Evolutionary conservation across 1,284 basidiomycete species (phyloP).

Genomic region (Rhodotorula sp.): DNA sequence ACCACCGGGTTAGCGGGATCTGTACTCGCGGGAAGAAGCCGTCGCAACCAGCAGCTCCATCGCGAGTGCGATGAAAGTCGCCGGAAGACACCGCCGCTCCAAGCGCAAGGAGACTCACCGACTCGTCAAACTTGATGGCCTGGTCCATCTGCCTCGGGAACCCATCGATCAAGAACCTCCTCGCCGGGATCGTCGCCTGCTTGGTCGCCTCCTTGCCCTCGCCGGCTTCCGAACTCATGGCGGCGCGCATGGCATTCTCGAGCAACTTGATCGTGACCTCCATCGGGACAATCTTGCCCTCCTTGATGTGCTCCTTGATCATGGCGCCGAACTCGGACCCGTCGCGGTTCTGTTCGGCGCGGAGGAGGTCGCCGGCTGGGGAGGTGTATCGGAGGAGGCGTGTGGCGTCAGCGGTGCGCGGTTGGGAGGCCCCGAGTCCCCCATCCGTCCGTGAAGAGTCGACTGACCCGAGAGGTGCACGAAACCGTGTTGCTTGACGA

Average conservation of each 20-base stretch:
- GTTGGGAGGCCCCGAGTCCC: no score
- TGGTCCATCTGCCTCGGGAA: slow-evolving; percentile 99
- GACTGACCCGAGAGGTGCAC: slow-evolving; percentile 84
- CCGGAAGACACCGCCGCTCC: background rate
- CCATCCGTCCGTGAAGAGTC: background rate
- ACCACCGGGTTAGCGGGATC: no score
- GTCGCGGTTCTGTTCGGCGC: slow-evolving; percentile 84
- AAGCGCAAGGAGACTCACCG: slow-evolving; percentile 56
- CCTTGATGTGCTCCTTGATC: slow-evolving; percentile 85
- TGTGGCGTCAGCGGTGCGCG: background rate
- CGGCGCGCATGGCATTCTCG: slow-evolving; percentile 82
- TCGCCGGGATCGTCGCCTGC: slow-evolving; percentile 55
- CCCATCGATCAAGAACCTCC: slow-evolving; percentile 90
- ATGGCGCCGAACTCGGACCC: slow-evolving; percentile 82
- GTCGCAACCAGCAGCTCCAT: no score
- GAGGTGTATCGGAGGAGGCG: background rate
- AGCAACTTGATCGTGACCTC: slow-evolving; percentile 95
- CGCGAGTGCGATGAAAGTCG: no score
- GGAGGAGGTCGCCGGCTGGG: slow-evolving; percentile 89
- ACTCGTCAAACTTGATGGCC: slow-evolving; percentile 85
- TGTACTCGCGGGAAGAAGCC: no score
- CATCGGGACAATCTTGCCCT: slow-evolving; percentile 94
- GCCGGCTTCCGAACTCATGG: slow-evolving; percentile 55
- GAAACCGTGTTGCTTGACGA: slow-evolving; percentile 87
- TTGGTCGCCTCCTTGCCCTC: slow-evolving; percentile 58